These are phyloP conservation scores for Boletus fagicola DNA, from an alignment of 768 basidiomycete genomes.

Conservation along the genomic window DNA sequence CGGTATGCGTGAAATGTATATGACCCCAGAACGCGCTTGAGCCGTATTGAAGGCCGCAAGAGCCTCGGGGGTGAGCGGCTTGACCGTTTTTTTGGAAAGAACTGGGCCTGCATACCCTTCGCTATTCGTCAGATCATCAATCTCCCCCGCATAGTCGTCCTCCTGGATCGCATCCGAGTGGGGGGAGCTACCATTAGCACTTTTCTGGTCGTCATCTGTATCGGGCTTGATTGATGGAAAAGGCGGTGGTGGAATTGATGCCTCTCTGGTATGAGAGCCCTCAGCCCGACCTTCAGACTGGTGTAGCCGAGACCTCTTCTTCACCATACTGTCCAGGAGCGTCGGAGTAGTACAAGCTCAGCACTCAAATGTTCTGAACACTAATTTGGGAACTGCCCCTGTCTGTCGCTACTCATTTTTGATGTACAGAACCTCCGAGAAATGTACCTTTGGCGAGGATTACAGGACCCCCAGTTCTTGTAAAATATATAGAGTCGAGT, in stretches of 20 bases:
- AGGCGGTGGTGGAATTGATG: neutral
- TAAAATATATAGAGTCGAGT: neutral
- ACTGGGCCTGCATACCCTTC: slow-evolving; percentile 56
- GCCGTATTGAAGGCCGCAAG: slow-evolving; percentile 71
- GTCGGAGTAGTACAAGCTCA: neutral
- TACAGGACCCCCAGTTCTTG: neutral
- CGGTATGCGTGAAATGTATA: slow-evolving; percentile 95
- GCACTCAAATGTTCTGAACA: neutral
- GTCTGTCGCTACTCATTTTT: neutral
- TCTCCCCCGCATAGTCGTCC: slow-evolving; percentile 30
- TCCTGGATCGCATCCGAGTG: slow-evolving; percentile 19
- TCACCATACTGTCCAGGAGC: slow-evolving; percentile 3
- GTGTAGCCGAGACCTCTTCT: neutral
- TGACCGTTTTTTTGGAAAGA: slow-evolving; percentile 48
- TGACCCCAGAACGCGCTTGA: slow-evolving; percentile 75
- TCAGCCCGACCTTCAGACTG: neutral
- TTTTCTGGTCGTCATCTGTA: neutral
- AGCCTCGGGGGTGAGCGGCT: slow-evolving; percentile 73
- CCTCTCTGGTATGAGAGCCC: neutral
- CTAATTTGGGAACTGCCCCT: slow-evolving; percentile 14
- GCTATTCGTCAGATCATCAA: slow-evolving; percentile 42
- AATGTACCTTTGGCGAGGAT: neutral
- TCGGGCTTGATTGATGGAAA: neutral
- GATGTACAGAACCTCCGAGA: neutral
- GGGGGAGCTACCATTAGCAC: neutral